A percentile compares a stretch with the other conserved stretches of the same genome.
phyloP scores from a whole-genome alignment of 306 rosid species.

The Oxytropis ochrocephala region DNA sequence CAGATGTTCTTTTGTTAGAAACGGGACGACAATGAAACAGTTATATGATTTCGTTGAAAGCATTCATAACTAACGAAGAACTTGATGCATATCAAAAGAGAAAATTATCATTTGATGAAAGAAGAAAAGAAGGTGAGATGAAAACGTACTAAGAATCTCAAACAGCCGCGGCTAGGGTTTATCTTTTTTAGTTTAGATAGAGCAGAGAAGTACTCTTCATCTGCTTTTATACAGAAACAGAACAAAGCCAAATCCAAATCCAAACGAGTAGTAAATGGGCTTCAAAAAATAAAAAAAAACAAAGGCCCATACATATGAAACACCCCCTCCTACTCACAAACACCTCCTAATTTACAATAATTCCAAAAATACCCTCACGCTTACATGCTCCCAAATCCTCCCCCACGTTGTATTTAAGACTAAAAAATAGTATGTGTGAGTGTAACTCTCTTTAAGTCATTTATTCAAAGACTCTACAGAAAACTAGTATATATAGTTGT shows the following conservation, averaged over 20 bases:
- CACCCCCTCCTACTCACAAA: no score
- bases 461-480: no score
- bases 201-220: background rate
- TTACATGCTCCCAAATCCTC: no score
- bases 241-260: conserved; percentile 3
- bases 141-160: background rate
- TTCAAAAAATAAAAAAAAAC: background rate
- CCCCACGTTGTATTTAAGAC: no score
- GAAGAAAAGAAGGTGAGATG: background rate
- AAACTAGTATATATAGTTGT: no score
- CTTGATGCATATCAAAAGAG: conserved; percentile 96
- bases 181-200: background rate
- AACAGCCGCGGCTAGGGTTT: conserved; percentile 23
- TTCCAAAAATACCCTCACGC: no score
- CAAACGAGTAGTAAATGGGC: background rate
- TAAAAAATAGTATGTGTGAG: no score
- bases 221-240: conserved; percentile 4
- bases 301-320: no score
- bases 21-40: conserved; percentile 21
- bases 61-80: conserved; percentile 38
- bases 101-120: background rate
- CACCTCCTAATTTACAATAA: no score
- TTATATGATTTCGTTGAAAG: conserved; percentile 87
- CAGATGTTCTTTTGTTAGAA: conserved; percentile 1
- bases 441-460: no score